Conservation (phyloP, 208 protist genomes). For the Spongospora subterranea region DNA sequence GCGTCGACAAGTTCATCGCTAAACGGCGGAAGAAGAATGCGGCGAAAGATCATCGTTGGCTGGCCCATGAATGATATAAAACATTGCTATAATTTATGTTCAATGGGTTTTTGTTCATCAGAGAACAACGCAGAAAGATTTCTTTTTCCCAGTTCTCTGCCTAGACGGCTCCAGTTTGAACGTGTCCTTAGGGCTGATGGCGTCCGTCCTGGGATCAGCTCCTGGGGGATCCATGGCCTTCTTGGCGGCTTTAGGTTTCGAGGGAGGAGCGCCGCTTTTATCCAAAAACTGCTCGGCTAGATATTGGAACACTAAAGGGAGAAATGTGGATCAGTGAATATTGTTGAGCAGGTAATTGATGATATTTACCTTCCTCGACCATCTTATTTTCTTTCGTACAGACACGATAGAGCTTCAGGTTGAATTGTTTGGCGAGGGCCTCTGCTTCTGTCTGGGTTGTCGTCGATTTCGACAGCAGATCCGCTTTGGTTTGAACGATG, state of each 20-base stretch:
- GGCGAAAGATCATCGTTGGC: conserved; percentile 28
- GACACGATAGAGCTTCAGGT: conserved; percentile 64
- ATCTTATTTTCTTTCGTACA: conserved; percentile 61
- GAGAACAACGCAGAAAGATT: neutral
- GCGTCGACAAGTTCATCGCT: conserved; percentile 50
- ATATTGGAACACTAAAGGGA: conserved; percentile 60
- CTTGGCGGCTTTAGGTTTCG: neutral
- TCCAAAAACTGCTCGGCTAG: conserved; percentile 56
- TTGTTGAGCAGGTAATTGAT: no score
- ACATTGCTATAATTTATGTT: neutral
- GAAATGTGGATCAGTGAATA: conserved; percentile 49
- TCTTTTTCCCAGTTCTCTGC: conserved; percentile 30
- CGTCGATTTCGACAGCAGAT: conserved; percentile 56
- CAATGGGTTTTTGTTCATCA: neutral
- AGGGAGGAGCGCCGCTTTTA: neutral
- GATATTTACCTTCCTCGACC: conserved; percentile 58
- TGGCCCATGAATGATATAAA: neutral
- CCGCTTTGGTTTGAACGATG: conserved; percentile 65
- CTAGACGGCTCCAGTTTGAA: conserved; percentile 26
- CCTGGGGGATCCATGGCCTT: neutral
- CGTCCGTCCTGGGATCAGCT: neutral
- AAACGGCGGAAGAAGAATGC: conserved; percentile 47
- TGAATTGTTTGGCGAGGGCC: conserved; percentile 55
- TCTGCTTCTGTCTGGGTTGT: conserved; percentile 59
- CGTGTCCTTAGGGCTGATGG: neutral